Evolutionary conservation across 331 rosid genomes (phyloP), one percentile per base, ranked within the genome.

Genomic region (Pyrus hybrid): DNA sequence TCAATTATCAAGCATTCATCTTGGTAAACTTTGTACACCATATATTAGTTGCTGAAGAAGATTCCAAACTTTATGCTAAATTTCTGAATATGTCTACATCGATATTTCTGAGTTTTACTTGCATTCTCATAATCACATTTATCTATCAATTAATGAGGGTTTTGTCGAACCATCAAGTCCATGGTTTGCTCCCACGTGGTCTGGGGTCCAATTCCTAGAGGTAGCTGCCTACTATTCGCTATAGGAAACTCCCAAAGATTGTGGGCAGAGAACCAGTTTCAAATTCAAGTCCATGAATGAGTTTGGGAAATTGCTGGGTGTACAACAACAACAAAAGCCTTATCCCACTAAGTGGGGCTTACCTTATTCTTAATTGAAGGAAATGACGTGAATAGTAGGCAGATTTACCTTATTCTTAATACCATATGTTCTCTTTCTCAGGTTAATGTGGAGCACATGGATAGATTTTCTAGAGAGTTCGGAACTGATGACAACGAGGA

Each of bases 361-460:
- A 26, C 28, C 28, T 26, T 26, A 26, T 26, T 26, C 28, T 26
- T 26, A 37, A 37, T 37, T 37, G 3, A 37, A 3, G 45, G 13
- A 2, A 10, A 9, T 37, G 45, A 37, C 4, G 4, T 37, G 30
- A 18, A 22, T 18, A 30, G 23, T 58, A 11, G 68, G 21, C 1
- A 18, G 61, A 13, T 43, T 41, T 41, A 58, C 22, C 62, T 23
- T 63, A n/a, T 8, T 60, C 5, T 12, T 43, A 68, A 82, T 75
- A 67, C 21, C 45, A 57, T 37, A 57, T 29, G 60, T 28, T 64
- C 64, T 79, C 67, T 76, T 86, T 85, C 37, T 77, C 77, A 90
- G 98, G 88, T 66, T 70, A 88, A 83, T 76, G 91, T 90, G 76
- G 99, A 90, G 79, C 83, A 94, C 67, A 79, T 87, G 86, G 92